Evolutionary conservation across 148 eudicot genomes (phyloP).

Genomic region (Chenopodium suecicum): DNA sequence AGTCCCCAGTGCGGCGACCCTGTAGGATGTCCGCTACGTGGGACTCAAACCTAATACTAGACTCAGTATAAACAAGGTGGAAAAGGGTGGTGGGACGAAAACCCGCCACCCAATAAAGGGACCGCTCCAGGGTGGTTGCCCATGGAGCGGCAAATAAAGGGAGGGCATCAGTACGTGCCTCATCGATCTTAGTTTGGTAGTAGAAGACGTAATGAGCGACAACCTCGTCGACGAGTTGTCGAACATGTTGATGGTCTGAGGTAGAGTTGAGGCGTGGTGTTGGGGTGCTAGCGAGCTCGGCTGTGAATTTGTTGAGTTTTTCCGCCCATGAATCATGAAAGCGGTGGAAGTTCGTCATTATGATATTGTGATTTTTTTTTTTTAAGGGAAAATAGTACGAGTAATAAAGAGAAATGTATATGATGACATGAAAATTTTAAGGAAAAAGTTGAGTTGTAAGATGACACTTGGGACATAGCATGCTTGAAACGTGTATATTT

Average conservation of each 20-base stretch:
- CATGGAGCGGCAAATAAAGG: constrained; percentile 55
- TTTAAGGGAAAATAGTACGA: too few species aligned
- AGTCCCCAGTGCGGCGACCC: constrained; percentile 59
- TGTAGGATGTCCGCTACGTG: constrained; percentile 53
- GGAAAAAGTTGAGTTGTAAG: too few species aligned
- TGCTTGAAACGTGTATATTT: constrained; percentile 28
- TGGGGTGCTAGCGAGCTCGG: constrained; percentile 39
- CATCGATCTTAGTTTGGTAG: constrained; percentile 44
- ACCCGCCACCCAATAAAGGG: constrained; percentile 71
- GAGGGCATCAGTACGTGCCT: constrained; percentile 46
- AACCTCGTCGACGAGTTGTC: constrained; percentile 38
- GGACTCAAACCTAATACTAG: constrained; percentile 60
- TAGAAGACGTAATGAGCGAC: constrained; percentile 50
- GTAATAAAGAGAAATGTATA: background rate
- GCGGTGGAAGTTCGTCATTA: constrained; percentile 33
- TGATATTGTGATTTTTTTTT: background rate
- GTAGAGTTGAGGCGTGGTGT: constrained; percentile 34
- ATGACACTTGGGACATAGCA: constrained; percentile 33
- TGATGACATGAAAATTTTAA: background rate
- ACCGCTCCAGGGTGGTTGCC: constrained; percentile 69
- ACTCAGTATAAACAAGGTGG: constrained; percentile 75
- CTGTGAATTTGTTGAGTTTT: constrained; percentile 45
- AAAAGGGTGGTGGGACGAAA: constrained; percentile 91
- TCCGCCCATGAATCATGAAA: constrained; percentile 63
- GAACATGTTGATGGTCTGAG: constrained; percentile 29